A percentile compares a stretch with the other conserved stretches of the same genome.
Conservation (phyloP, 1,284 basidiomycete species). For the Irpex sp. region DNA sequence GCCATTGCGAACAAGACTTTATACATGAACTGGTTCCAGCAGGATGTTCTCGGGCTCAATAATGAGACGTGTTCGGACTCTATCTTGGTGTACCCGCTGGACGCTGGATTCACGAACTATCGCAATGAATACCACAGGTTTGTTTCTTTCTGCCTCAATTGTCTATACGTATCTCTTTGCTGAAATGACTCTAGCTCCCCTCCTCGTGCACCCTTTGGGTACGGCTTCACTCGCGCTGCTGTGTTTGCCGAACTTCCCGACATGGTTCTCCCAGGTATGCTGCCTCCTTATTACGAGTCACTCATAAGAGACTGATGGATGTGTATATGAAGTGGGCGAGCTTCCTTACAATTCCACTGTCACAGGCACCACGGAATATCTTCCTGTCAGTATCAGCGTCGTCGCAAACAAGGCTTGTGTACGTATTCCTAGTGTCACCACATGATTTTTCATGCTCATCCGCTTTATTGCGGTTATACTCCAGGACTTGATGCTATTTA, state of each 20-base stretch:
- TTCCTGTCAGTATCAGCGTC: constrained; percentile 38
- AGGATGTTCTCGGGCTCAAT: constrained; percentile 27
- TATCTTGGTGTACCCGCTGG: constrained; percentile 35
- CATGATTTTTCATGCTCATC: background rate
- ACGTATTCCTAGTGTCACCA: constrained; percentile 7
- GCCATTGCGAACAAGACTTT: constrained; percentile 26
- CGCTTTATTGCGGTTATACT: background rate
- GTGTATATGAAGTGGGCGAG: constrained; percentile 30
- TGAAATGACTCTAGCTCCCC: background rate
- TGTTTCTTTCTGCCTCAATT: constrained; percentile 2
- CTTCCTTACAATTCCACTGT: constrained; percentile 37
- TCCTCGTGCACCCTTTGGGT: constrained; percentile 26
- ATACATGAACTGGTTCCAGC: constrained; percentile 35
- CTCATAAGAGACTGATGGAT: background rate
- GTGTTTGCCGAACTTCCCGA: constrained; percentile 32
- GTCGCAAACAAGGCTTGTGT: constrained; percentile 35
- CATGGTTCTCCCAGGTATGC: constrained; percentile 34
- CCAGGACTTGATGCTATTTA: constrained; percentile 36
- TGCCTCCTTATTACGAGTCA: background rate
- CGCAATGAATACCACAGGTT: constrained; percentile 26
- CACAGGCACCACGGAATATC: constrained; percentile 32
- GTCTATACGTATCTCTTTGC: background rate
- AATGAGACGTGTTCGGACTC: constrained; percentile 32
- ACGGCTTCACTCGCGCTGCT: constrained; percentile 26
- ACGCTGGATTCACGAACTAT: constrained; percentile 23